Conservation (phyloP, 768 basidiomycete species). For the Rhizopogon rudus region DNA sequence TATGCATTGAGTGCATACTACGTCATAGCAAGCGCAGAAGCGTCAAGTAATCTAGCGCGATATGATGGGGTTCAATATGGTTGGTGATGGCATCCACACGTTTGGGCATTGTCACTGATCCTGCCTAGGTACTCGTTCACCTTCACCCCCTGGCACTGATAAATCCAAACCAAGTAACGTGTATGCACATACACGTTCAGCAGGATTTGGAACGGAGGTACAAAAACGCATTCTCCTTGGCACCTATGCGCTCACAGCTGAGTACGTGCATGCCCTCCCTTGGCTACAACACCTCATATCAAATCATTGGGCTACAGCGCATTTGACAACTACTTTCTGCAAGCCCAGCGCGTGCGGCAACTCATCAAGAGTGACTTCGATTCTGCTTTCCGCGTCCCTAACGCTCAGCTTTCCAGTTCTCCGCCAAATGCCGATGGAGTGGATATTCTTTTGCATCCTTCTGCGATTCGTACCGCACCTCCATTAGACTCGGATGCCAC, state of each 20-base stretch:
- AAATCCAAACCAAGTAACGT: conserved; percentile 45
- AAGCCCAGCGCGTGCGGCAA: conserved; percentile 79
- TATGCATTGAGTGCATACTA: conserved; percentile 93
- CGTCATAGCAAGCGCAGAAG: conserved; percentile 92
- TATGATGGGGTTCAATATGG: conserved; percentile 90
- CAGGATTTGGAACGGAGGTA: conserved; percentile 80
- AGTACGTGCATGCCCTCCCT: conserved; percentile 47
- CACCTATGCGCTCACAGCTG: conserved; percentile 87
- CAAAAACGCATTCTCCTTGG: conserved; percentile 84
- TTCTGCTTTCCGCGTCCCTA: conserved; percentile 55
- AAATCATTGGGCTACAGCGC: conserved; percentile 45
- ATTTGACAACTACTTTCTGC: conserved; percentile 96
- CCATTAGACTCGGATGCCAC: conserved; percentile 27
- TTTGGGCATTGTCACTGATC: neutral
- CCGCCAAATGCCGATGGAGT: conserved; percentile 33
- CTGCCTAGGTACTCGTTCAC: conserved; percentile 44
- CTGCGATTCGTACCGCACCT: conserved; percentile 84
- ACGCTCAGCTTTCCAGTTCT: conserved; percentile 29
- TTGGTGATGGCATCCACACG: conserved; percentile 18
- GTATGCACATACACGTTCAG: conserved; percentile 63
- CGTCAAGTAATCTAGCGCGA: conserved; percentile 85
- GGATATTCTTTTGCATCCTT: conserved; percentile 83
- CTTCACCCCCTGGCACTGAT: conserved; percentile 37
- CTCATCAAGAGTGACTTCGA: conserved; percentile 72
- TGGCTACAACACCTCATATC: neutral